Conservation (phyloP, 495 filamentous ascomycete species). For the Penicillium longicatenatum region DNA sequence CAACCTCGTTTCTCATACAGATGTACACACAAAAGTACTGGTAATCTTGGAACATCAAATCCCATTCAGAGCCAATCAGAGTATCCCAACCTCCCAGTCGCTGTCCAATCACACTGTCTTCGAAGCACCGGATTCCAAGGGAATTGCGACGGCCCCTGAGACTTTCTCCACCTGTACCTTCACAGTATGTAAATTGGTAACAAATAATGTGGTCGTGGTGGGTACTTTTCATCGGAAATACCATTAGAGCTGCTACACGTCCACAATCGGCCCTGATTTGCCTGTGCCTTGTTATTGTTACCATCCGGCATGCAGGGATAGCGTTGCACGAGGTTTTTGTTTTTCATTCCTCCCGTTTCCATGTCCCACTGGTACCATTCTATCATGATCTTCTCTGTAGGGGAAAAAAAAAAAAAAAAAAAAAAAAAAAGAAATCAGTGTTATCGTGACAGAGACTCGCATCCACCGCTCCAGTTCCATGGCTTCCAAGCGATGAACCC, state of each 20-base stretch:
- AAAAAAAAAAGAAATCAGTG: background rate
- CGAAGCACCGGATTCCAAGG: slow-evolving; percentile 29
- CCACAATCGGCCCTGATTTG: slow-evolving; percentile 15
- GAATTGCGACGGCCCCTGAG: slow-evolving; percentile 36
- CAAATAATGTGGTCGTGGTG: slow-evolving; percentile 22
- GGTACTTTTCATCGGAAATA: slow-evolving; percentile 19
- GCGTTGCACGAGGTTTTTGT: slow-evolving; percentile 20
- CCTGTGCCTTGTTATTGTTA: slow-evolving; percentile 31
- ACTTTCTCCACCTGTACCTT: slow-evolving; percentile 25
- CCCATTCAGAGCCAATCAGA: background rate
- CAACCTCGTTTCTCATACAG: slow-evolving; percentile 8
- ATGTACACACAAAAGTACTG: background rate
- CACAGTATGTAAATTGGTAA: slow-evolving; percentile 22
- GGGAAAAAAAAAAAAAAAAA: background rate
- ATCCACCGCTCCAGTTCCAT: slow-evolving; percentile 1
- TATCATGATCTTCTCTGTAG: background rate
- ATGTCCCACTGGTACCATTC: slow-evolving; percentile 13
- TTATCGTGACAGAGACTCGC: background rate
- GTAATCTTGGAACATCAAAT: background rate
- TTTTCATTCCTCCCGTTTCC: slow-evolving; percentile 35
- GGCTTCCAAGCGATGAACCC: background rate
- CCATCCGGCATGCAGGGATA: slow-evolving; percentile 35
- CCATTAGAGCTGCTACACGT: slow-evolving; percentile 8
- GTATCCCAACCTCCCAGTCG: background rate
- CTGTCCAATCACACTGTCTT: slow-evolving; percentile 16